Evolutionary conservation across 495 filamentous ascomycete species (phyloP).

Genomic region (Talaromyces wortmannii): DNA sequence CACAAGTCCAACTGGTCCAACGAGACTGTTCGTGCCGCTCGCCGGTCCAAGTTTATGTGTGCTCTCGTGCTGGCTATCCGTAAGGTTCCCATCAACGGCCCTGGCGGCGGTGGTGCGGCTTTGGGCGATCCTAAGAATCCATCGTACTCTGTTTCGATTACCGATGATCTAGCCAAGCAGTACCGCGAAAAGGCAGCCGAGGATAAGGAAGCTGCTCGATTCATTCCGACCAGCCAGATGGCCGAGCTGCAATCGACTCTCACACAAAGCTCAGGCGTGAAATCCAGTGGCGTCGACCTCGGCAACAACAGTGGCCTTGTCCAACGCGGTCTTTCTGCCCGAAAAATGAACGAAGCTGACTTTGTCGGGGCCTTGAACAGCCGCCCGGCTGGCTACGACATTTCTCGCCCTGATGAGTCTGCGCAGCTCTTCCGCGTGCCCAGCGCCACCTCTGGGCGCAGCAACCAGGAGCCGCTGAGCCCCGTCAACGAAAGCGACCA

Average conservation of each 20-base stretch:
- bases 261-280: constrained; percentile 12
- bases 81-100: constrained; percentile 78
- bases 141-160: constrained; percentile 64
- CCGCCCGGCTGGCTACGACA: constrained; percentile 33
- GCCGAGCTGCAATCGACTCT: background rate
- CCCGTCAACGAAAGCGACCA: constrained; percentile 13
- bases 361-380: constrained; percentile 37
- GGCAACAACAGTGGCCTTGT: constrained; percentile 12
- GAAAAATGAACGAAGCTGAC: constrained; percentile 28
- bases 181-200: constrained; percentile 52
- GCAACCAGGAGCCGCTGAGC: constrained; percentile 14
- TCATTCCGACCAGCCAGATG: constrained; percentile 40
- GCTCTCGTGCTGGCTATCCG: constrained; percentile 81
- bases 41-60: constrained; percentile 95
- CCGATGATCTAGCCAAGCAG: constrained; percentile 53
- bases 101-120: constrained; percentile 63
- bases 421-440: constrained; percentile 22
- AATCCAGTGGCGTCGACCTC: constrained; percentile 29
- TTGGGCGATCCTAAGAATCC: constrained; percentile 66
- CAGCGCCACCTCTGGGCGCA: constrained; percentile 12
- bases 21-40: constrained; percentile 71
- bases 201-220: constrained; percentile 54
- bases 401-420: constrained; percentile 22
- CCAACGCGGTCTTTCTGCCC: constrained; percentile 23
- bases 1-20: constrained; percentile 98